Percentiles rank a stretch among this genome's conserved stretches.
phyloP scores from a whole-genome alignment of 768 basidiomycete genomes.

The Infundibulicybe gibba region DNA sequence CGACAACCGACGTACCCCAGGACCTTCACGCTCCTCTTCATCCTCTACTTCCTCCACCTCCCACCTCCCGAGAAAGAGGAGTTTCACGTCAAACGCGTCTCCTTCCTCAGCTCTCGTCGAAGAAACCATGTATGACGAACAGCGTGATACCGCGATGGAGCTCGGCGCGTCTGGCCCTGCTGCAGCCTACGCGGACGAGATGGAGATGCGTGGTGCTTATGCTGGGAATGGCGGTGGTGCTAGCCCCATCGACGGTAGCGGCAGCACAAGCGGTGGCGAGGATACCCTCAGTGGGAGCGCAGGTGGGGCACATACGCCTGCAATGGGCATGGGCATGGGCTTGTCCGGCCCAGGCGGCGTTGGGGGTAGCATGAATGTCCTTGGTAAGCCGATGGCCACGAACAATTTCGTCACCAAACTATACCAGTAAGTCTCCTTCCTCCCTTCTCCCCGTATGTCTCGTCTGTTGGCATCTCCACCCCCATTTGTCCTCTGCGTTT shows the following conservation, averaged over 20 bases:
- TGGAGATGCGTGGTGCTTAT: conserved; percentile 43
- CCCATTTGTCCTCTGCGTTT: neutral
- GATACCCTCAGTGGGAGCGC: conserved; percentile 8
- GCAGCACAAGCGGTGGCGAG: conserved; percentile 28
- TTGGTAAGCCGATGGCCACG: conserved; percentile 64
- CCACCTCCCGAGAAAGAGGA: conserved; percentile 64
- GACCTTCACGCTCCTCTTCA: conserved; percentile 37
- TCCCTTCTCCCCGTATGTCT: conserved; percentile 6
- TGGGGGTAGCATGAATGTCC: conserved; percentile 46
- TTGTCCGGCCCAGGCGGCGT: conserved; percentile 12
- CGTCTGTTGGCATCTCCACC: neutral
- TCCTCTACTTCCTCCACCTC: conserved; percentile 48
- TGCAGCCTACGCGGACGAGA: conserved; percentile 49
- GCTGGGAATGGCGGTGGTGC: conserved; percentile 9
- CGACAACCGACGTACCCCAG: conserved; percentile 23
- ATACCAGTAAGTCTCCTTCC: conserved; percentile 59
- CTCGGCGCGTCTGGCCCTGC: conserved; percentile 21
- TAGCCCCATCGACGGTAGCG: conserved; percentile 18
- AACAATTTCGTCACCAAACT: conserved; percentile 90
- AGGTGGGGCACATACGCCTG: conserved; percentile 10
- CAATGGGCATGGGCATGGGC: conserved; percentile 12
- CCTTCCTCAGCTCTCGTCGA: conserved; percentile 32
- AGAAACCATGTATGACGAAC: conserved; percentile 36
- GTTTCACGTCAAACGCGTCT: conserved; percentile 48
- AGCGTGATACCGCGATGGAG: conserved; percentile 32